phyloP scores from a whole-genome alignment of 768 basidiomycete species.

The Lentinus brumalis region DNA sequence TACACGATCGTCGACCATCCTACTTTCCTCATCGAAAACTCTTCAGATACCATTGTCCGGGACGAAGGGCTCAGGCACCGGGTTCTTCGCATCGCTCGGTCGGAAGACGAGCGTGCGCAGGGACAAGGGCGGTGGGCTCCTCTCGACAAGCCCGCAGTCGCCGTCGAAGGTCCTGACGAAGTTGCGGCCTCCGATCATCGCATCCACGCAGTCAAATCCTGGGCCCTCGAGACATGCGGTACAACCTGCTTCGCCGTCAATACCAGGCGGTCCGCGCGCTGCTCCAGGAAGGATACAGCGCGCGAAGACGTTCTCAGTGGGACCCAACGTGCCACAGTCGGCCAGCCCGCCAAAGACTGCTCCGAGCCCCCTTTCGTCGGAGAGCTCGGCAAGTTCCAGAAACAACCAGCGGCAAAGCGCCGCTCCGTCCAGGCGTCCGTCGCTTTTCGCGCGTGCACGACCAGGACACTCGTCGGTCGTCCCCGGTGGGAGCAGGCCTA shows the following conservation, averaged over 20 bases:
- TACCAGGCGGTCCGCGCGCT: constrained; percentile 78
- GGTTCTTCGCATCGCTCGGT: constrained; percentile 76
- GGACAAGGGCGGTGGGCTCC: constrained; percentile 24
- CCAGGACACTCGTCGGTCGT: constrained; percentile 4
- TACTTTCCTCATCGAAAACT: constrained; percentile 35
- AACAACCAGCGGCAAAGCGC: constrained; percentile 35
- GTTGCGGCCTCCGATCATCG: constrained; percentile 35
- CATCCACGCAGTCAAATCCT: constrained; percentile 25
- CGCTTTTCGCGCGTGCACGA: constrained; percentile 31
- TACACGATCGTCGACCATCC: constrained; percentile 37
- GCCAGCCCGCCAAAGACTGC: constrained; percentile 21
- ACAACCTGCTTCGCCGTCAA: constrained; percentile 48
- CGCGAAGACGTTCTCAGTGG: constrained; percentile 65
- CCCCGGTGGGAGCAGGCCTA: constrained; percentile 7
- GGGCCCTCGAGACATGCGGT: constrained; percentile 35
- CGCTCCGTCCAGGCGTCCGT: constrained; percentile 26
- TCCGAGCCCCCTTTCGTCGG: background rate
- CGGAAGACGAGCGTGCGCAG: constrained; percentile 63
- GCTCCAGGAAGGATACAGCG: constrained; percentile 60
- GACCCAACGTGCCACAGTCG: constrained; percentile 9
- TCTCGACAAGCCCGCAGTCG: constrained; percentile 29
- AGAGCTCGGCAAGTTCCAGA: background rate
- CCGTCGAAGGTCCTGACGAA: constrained; percentile 40
- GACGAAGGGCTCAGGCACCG: constrained; percentile 48
- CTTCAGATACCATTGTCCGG: constrained; percentile 25